A percentile compares a stretch with the other conserved stretches of the same genome.
Evolutionary conservation across 441 rosid genomes (phyloP).

Genomic region (Kokia cookei): DNA sequence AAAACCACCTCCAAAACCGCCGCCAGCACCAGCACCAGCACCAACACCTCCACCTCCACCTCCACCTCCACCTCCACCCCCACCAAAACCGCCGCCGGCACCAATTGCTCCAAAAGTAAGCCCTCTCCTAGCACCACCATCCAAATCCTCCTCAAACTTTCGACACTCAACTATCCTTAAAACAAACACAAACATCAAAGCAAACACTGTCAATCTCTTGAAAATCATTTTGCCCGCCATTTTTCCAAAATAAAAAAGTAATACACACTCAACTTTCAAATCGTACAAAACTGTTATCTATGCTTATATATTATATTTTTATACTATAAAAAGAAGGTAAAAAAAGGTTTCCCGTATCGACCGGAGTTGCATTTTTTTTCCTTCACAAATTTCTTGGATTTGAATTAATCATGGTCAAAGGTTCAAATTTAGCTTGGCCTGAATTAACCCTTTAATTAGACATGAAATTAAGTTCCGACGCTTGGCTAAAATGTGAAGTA

Average conservation of each 20-base stretch:
- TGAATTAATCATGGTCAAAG: too few species aligned
- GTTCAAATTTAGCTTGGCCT: too few species aligned
- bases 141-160: constrained; percentile 29
- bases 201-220: constrained; percentile 19
- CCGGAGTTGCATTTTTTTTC: too few species aligned
- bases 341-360: too few species aligned
- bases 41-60: constrained; percentile 19
- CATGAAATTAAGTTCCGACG: too few species aligned
- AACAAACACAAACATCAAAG: constrained; percentile 33
- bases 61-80: not conserved
- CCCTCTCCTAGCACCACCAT: constrained; percentile 27
- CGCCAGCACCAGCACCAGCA: not conserved
- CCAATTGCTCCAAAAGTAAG: not conserved
- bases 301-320: too few species aligned
- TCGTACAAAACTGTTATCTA: too few species aligned
- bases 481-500: too few species aligned
- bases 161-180: constrained; percentile 48
- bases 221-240: constrained; percentile 32
- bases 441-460: too few species aligned
- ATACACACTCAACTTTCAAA: not conserved
- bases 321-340: too few species aligned
- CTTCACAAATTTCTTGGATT: too few species aligned
- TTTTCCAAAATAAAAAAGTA: not conserved
- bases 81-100: not conserved
- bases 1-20: not conserved